Percentiles rank a stretch among this genome's conserved stretches.
These are phyloP conservation scores for Zymoseptoria brevis DNA, from an alignment of 2,329 filamentous ascomycete genomes.

Conservation along the genomic window DNA sequence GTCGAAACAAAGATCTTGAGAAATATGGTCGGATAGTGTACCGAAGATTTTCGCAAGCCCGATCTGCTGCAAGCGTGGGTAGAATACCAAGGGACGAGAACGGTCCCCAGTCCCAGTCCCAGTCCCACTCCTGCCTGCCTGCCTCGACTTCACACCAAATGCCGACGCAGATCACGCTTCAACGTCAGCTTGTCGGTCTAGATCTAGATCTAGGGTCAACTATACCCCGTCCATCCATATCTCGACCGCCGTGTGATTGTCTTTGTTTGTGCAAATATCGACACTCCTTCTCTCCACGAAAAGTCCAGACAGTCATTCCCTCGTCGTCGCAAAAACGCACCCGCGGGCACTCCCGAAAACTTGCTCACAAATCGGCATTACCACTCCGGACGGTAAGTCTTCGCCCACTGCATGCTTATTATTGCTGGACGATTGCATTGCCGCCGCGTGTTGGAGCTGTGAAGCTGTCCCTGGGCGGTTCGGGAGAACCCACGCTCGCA, in stretches of 20 bases:
- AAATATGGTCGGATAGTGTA: not conserved
- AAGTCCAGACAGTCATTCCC: not conserved
- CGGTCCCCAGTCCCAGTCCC: too few species aligned
- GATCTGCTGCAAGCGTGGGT: not conserved
- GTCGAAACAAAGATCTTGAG: not conserved
- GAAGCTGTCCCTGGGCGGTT: slow-evolving; percentile 1
- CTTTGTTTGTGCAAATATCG: not conserved
- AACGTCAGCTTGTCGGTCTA: not conserved
- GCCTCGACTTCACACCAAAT: not conserved
- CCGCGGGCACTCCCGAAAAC: slow-evolving; percentile 10
- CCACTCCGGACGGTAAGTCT: slow-evolving; percentile 12
- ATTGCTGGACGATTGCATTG: slow-evolving; percentile 7
- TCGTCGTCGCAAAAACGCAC: not conserved
- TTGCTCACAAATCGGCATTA: slow-evolving; percentile 15
- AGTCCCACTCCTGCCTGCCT: not conserved
- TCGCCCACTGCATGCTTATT: slow-evolving; percentile 9
- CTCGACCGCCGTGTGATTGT: not conserved
- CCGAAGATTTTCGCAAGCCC: not conserved
- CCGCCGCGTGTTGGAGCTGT: slow-evolving; percentile 10
- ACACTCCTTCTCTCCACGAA: not conserved
- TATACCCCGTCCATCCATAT: not conserved
- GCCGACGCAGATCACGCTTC: not conserved
- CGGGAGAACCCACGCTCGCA: not conserved
- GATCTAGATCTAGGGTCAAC: not conserved
- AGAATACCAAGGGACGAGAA: not conserved